Percentiles rank a stretch among this genome's conserved stretches.
Conservation (phyloP, 306 rosid genomes). For the Chamaecrista fasciculata region DNA sequence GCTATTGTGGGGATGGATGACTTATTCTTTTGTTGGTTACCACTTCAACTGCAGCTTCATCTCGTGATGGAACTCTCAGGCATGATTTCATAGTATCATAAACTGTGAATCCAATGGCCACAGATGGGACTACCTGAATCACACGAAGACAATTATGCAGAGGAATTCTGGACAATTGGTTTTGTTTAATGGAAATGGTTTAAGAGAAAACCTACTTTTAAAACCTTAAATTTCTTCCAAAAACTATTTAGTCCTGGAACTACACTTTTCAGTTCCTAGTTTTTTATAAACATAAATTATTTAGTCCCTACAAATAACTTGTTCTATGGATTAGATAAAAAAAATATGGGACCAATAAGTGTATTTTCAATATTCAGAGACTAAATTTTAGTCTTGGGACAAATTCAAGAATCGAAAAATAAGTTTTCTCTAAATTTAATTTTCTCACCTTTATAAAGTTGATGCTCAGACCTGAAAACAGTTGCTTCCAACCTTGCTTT, state of each 20-base stretch:
- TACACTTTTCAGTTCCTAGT: too few species aligned
- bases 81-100: conserved; percentile 69
- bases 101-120: conserved; percentile 95
- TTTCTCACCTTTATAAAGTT: conserved; percentile 80
- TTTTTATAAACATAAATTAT: too few species aligned
- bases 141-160: conserved; percentile 32
- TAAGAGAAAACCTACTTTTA: too few species aligned
- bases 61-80: conserved; percentile 86
- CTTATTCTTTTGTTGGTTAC: conserved; percentile 48
- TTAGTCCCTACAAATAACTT: too few species aligned
- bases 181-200: conserved; percentile 13
- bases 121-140: conserved; percentile 93
- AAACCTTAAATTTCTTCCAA: too few species aligned
- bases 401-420: too few species aligned
- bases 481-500: conserved; percentile 81
- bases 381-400: too few species aligned
- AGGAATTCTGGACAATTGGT: neutral
- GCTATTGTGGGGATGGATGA: conserved; percentile 45
- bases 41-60: conserved; percentile 56
- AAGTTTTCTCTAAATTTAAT: too few species aligned
- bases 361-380: too few species aligned
- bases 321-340: too few species aligned
- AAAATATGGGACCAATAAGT: too few species aligned
- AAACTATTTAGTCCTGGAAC: too few species aligned
- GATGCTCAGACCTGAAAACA: conserved; percentile 95